These are phyloP conservation scores for Coemansia reversa DNA, from an alignment of 192 early-diverging fungal genomes.

Conservation along the genomic window DNA sequence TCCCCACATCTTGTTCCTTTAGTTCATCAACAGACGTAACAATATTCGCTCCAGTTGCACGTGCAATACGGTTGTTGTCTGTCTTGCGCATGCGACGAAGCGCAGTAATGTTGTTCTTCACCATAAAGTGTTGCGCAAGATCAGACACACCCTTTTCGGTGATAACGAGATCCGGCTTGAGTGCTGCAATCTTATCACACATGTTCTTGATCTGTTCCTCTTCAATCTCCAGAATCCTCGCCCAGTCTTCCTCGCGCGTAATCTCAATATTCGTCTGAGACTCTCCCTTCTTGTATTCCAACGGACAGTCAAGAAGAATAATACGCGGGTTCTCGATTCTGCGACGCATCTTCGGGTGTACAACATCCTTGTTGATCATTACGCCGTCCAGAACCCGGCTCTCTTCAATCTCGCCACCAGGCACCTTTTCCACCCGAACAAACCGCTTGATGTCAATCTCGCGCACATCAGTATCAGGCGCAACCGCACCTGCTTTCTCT, in stretches of 20 bases:
- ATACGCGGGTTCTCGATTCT: conserved; percentile 95
- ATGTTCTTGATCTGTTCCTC: conserved; percentile 98
- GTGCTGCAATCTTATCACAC: conserved; percentile 92
- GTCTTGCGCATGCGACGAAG: conserved; percentile 97
- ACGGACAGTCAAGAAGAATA: conserved; percentile 94
- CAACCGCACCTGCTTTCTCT: conserved; percentile 7
- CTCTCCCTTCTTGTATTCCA: conserved; percentile 99
- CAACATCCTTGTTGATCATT: conserved; percentile 99
- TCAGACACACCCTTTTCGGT: conserved; percentile 99
- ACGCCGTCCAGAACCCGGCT: conserved; percentile 93
- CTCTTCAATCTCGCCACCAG: conserved; percentile 97
- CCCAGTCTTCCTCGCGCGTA: conserved; percentile 95
- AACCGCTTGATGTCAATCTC: conserved; percentile 99
- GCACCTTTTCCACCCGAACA: conserved; percentile 97
- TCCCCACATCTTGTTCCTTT: conserved; percentile 94
- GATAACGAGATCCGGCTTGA: conserved; percentile 97
- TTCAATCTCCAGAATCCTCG: conserved; percentile 94
- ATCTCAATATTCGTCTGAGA: conserved; percentile 99
- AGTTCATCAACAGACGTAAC: conserved; percentile 97
- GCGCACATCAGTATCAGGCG: conserved; percentile 67
- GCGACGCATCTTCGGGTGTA: conserved; percentile 96
- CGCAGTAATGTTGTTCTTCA: conserved; percentile 97
- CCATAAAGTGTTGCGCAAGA: conserved; percentile 96
- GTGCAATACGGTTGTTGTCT: conserved; percentile 98
- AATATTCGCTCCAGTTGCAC: conserved; percentile 95